Conservation (phyloP, 768 basidiomycete genomes). For the Mycena sanguinolenta region DNA sequence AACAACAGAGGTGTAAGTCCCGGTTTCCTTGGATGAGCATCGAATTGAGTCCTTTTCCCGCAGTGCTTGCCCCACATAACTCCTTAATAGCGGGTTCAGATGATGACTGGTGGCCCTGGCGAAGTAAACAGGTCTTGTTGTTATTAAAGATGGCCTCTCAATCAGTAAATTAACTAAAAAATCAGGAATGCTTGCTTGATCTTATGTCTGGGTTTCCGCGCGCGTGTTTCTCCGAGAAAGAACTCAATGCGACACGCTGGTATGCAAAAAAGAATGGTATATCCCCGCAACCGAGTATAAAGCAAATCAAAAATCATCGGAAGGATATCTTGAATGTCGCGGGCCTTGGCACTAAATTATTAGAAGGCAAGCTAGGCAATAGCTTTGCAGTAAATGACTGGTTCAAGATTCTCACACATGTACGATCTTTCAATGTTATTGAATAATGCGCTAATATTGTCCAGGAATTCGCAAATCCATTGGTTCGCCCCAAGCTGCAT, state of each 20-base stretch:
- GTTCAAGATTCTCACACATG: slow-evolving; percentile 6
- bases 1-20: slow-evolving; percentile 6
- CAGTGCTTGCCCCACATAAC: not conserved
- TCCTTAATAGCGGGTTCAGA: not conserved
- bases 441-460: not conserved
- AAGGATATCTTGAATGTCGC: not conserved
- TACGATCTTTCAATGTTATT: not conserved
- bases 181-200: slow-evolving; percentile 6
- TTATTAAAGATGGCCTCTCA: too few relatives aligned
- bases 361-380: slow-evolving; percentile 1
- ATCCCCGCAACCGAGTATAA: not conserved
- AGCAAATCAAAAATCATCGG: slow-evolving; percentile 11
- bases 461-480: slow-evolving; percentile 14
- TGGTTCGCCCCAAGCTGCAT: not conserved
- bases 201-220: slow-evolving; percentile 3
- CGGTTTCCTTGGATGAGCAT: not conserved
- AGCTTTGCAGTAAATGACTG: slow-evolving; percentile 4
- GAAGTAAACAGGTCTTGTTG: not conserved
- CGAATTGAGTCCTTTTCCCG: not conserved
- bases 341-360: not conserved
- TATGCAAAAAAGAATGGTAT: slow-evolving; percentile 5
- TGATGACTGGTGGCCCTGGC: slow-evolving; percentile 12
- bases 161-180: not conserved
- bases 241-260: slow-evolving; percentile 7
- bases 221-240: slow-evolving; percentile 4